Percentiles rank a stretch among this genome's conserved stretches.
Evolutionary conservation across 371 early-diverging fungal species (phyloP).

Genomic region (Syncephalastrum racemosum): DNA sequence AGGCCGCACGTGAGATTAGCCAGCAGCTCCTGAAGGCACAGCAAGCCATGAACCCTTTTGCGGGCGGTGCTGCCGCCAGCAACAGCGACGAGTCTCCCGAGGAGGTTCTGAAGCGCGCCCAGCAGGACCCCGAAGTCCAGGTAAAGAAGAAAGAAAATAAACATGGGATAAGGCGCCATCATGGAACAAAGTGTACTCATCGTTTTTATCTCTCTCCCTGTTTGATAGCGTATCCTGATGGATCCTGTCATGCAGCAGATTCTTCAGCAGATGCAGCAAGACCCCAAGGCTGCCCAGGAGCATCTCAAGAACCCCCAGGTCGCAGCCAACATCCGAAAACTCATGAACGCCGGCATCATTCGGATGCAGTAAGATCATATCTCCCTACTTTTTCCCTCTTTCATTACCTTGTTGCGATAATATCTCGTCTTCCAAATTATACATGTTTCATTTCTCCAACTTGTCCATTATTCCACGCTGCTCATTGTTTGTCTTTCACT

Average conservation of each 20-base stretch:
- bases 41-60: constrained; percentile 68
- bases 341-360: constrained; percentile 89
- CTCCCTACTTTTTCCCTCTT: neutral
- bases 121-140: constrained; percentile 92
- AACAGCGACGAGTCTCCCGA: constrained; percentile 59
- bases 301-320: constrained; percentile 91
- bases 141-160: constrained; percentile 10
- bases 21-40: constrained; percentile 79
- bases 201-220: neutral
- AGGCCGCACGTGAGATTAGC: constrained; percentile 82
- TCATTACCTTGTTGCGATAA: neutral
- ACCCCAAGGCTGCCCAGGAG: constrained; percentile 90
- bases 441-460: neutral
- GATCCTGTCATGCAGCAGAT: constrained; percentile 98
- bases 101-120: constrained; percentile 82
- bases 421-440: constrained; percentile 3
- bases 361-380: constrained; percentile 53
- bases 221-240: constrained; percentile 64
- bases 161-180: neutral
- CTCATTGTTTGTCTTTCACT: too few species aligned
- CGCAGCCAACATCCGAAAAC: constrained; percentile 91
- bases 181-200: neutral
- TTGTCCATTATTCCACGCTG: too few species aligned
- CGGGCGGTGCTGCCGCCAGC: constrained; percentile 31
- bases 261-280: constrained; percentile 94